Conservation (phyloP, 352 stramenopile genomes). For the Discostella stelligera region DNA sequence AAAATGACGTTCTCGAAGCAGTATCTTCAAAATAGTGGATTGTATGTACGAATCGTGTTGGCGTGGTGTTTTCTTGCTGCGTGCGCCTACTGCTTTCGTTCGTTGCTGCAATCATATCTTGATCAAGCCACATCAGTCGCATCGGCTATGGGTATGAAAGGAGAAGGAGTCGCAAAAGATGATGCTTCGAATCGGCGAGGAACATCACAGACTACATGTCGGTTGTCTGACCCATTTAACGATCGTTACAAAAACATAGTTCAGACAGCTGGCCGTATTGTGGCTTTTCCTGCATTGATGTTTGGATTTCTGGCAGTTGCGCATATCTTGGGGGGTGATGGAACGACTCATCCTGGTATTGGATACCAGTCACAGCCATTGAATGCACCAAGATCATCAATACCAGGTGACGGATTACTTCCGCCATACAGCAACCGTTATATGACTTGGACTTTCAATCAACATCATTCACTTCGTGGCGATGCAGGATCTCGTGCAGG, state of each 20-base stretch:
- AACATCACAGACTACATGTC: background rate
- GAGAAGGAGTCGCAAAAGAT: conserved; percentile 4
- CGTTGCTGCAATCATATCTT: conserved; percentile 43
- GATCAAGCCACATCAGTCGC: conserved; percentile 36
- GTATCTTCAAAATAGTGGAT: conserved; percentile 38
- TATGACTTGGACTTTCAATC: conserved; percentile 24
- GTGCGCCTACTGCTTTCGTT: conserved; percentile 34
- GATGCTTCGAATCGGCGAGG: background rate
- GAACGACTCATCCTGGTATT: conserved; percentile 30
- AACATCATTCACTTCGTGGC: background rate
- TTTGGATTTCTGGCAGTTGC: conserved; percentile 27
- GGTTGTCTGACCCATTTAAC: conserved; percentile 28
- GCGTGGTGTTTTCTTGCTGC: conserved; percentile 37
- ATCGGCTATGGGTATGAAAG: conserved; percentile 21
- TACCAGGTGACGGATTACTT: conserved; percentile 17
- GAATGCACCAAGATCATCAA: conserved; percentile 9
- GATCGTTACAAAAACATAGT: conserved; percentile 37
- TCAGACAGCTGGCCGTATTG: conserved; percentile 25
- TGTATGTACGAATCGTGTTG: conserved; percentile 35
- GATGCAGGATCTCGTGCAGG: background rate
- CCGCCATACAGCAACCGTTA: conserved; percentile 29
- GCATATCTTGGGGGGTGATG: conserved; percentile 35
- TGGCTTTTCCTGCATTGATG: conserved; percentile 34
- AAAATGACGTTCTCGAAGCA: conserved; percentile 30
- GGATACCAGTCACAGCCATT: conserved; percentile 20